Evolutionary conservation across 140 eudicot genomes (phyloP).

Genomic region (Oenanthe javanica): DNA sequence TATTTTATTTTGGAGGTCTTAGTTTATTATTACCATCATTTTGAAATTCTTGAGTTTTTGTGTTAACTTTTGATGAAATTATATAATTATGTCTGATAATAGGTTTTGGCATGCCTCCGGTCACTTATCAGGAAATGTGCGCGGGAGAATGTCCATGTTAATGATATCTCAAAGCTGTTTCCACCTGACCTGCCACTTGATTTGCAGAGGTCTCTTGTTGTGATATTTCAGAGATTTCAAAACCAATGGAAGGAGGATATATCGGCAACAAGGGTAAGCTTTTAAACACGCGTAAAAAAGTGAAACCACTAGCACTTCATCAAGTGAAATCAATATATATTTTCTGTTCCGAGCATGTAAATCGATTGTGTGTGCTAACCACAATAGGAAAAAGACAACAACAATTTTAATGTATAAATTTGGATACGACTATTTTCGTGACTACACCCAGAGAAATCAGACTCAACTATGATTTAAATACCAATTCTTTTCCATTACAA

Average conservation of each 20-base stretch:
- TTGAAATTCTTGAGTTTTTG: background rate
- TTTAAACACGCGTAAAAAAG: background rate
- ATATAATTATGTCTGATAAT: background rate
- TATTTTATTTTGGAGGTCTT: no score
- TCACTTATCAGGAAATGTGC: conserved; percentile 23
- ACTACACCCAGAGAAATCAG: background rate
- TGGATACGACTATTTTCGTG: no score
- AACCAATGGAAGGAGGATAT: conserved; percentile 23
- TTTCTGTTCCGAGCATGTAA: no score
- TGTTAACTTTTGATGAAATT: background rate
- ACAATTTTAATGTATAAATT: no score
- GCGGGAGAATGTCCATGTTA: conserved; percentile 9
- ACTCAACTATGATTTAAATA: background rate
- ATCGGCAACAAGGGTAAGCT: conserved; percentile 13
- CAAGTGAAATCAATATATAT: no score
- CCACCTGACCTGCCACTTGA: conserved; percentile 26
- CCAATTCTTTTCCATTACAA: background rate
- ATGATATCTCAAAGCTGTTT: conserved; percentile 20
- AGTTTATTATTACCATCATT: no score
- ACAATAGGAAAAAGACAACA: no score
- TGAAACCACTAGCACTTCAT: no score
- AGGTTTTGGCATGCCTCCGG: conserved; percentile 29
- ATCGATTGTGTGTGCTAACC: no score
- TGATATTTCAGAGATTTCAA: conserved; percentile 10
- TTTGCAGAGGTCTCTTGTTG: conserved; percentile 15